Conservation (phyloP, 2,329 filamentous ascomycete species). For the Nemania abortiva region DNA sequence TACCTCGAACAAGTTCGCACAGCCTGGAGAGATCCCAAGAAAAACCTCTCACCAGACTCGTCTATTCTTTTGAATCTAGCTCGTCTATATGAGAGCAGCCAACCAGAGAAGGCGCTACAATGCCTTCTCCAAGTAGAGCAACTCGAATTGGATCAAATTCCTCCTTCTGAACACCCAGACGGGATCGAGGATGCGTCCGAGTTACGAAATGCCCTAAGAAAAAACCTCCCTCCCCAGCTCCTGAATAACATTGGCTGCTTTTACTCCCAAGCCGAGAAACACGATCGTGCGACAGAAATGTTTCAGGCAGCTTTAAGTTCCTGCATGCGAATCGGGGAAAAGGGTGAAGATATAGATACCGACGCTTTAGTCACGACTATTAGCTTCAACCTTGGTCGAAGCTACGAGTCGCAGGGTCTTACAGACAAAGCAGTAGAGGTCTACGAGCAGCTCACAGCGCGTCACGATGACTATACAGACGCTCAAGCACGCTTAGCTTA, state of each 20-base stretch:
- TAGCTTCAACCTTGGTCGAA: slow-evolving; percentile 94
- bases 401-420: slow-evolving; percentile 87
- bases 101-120: slow-evolving; percentile 90
- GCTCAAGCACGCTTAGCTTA: slow-evolving; percentile 90
- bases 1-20: slow-evolving; percentile 86
- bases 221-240: slow-evolving; percentile 86
- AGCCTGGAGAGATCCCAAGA: slow-evolving; percentile 94
- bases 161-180: slow-evolving; percentile 74
- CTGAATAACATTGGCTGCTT: slow-evolving; percentile 99
- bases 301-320: slow-evolving; percentile 93
- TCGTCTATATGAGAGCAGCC: slow-evolving; percentile 86
- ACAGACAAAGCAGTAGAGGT: slow-evolving; percentile 86
- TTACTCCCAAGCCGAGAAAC: slow-evolving; percentile 87
- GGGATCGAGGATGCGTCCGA: slow-evolving; percentile 71
- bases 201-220: slow-evolving; percentile 73
- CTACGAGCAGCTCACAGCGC: slow-evolving; percentile 85
- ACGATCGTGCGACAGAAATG: slow-evolving; percentile 81
- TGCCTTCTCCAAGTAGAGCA: slow-evolving; percentile 94
- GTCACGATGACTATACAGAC: slow-evolving; percentile 93
- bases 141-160: slow-evolving; percentile 84
- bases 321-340: slow-evolving; percentile 83
- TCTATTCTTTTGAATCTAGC: slow-evolving; percentile 92
- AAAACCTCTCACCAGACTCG: slow-evolving; percentile 82
- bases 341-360: slow-evolving; percentile 80
- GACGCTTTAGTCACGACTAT: slow-evolving; percentile 96